These are phyloP conservation scores for Nadsonia commutata DNA, from an alignment of 1,139 yeast genomes.

Conservation along the genomic window DNA sequence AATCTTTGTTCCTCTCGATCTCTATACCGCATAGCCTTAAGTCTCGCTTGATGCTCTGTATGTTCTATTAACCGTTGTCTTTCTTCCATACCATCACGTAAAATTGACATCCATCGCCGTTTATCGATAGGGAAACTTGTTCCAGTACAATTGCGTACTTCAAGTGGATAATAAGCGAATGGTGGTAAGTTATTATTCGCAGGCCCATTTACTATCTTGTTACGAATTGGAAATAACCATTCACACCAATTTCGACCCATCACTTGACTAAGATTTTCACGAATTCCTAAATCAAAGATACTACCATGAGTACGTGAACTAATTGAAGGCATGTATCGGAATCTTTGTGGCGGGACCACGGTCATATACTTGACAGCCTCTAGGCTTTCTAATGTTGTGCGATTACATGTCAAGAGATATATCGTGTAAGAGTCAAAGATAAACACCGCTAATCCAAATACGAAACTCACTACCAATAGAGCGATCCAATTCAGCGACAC, in stretches of 20 bases:
- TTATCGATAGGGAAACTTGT: slow-evolving; percentile 20
- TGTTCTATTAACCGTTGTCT: slow-evolving; percentile 2
- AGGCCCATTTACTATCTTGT: slow-evolving; percentile 4
- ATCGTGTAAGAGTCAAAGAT: slow-evolving; percentile 46
- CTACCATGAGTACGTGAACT: slow-evolving; percentile 36
- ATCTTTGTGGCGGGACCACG: slow-evolving; percentile 27
- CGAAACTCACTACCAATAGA: slow-evolving; percentile 41
- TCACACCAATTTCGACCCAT: slow-evolving; percentile 55
- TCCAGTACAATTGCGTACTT: slow-evolving; percentile 14
- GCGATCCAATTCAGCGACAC: slow-evolving; percentile 49
- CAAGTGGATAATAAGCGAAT: neutral
- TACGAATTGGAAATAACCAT: slow-evolving; percentile 60
- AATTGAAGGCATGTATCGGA: slow-evolving; percentile 27
- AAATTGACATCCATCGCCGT: slow-evolving; percentile 16
- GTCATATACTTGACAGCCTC: slow-evolving; percentile 41
- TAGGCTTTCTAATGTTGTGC: slow-evolving; percentile 73
- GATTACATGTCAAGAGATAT: slow-evolving; percentile 43
- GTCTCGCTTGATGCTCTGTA: neutral
- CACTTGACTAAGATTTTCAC: slow-evolving; percentile 45
- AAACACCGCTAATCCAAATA: slow-evolving; percentile 49
- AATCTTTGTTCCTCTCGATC: too few species aligned
- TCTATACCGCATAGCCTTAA: neutral
- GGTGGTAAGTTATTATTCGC: neutral
- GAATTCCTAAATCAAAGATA: slow-evolving; percentile 58
- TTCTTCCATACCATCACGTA: slow-evolving; percentile 19